A percentile compares a stretch with the other conserved stretches of the same genome.
Evolutionary conservation across 2,329 filamentous ascomycete species (phyloP).

Genomic region (Colletotrichum sp.): DNA sequence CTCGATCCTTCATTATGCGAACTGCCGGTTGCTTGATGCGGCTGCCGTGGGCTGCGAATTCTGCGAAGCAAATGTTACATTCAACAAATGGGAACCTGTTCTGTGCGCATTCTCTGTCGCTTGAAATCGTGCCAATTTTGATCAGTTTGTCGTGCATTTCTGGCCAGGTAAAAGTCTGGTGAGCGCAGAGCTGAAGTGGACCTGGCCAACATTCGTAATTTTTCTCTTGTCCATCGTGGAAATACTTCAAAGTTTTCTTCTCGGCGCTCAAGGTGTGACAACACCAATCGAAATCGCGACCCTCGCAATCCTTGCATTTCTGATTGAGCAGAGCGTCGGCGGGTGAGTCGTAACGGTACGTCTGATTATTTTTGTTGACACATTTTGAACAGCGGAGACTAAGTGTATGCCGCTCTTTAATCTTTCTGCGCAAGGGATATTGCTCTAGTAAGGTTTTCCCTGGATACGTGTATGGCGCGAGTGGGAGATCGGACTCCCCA

Average conservation of each 20-base stretch:
- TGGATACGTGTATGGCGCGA: not conserved
- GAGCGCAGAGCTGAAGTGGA: not conserved
- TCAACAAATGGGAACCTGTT: not conserved
- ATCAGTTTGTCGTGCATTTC: not conserved
- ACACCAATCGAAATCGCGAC: too few species aligned
- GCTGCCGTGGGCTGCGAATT: not conserved
- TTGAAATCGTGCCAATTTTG: not conserved
- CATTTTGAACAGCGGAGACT: not conserved
- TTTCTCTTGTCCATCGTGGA: too few species aligned
- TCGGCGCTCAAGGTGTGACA: too few species aligned
- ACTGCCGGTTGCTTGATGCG: not conserved
- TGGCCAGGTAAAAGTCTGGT: not conserved
- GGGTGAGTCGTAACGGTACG: not conserved
- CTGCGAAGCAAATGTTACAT: not conserved
- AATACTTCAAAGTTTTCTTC: too few species aligned
- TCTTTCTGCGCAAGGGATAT: not conserved
- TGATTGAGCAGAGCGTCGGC: not conserved
- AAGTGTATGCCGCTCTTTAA: not conserved
- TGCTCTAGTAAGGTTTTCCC: not conserved
- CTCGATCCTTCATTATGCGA: not conserved
- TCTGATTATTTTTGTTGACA: not conserved
- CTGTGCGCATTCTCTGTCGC: not conserved
- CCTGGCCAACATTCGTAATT: not conserved
- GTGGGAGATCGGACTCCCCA: too few species aligned
- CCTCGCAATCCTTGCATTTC: not conserved